These are phyloP conservation scores for Blakeslea trispora DNA, from an alignment of 371 early-diverging fungal genomes.

Conservation along the genomic window DNA sequence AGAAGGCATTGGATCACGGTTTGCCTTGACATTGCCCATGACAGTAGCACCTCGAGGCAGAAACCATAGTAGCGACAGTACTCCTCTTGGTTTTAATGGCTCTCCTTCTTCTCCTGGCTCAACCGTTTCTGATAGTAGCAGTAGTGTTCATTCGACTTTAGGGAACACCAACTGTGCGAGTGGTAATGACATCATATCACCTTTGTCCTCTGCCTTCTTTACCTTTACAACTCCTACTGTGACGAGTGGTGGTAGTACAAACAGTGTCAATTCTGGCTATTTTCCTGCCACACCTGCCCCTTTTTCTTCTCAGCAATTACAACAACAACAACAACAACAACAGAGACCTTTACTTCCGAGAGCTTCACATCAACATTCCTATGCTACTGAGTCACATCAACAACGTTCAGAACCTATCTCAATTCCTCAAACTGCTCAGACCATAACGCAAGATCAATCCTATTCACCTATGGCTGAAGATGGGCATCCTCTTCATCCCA, in stretches of 20 bases:
- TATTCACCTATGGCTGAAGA: constrained; percentile 28
- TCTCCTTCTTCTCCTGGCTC: constrained; percentile 46
- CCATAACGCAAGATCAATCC: background rate
- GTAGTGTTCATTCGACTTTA: constrained; percentile 26
- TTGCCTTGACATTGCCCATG: constrained; percentile 59
- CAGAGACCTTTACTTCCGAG: constrained; percentile 13
- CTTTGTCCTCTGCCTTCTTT: constrained; percentile 10
- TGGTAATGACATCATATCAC: constrained; percentile 12
- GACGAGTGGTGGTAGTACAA: background rate
- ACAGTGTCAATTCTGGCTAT: constrained; percentile 9
- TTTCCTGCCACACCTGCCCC: constrained; percentile 5
- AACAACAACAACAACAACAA: constrained; percentile 15
- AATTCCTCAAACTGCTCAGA: constrained; percentile 4
- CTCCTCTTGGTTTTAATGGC: constrained; percentile 22
- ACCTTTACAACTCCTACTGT: constrained; percentile 12
- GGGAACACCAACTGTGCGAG: background rate
- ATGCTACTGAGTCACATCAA: background rate
- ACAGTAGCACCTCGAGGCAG: constrained; percentile 33
- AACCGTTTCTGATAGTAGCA: constrained; percentile 40
- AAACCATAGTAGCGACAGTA: constrained; percentile 22
- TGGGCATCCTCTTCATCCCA: constrained; percentile 8
- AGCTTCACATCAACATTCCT: constrained; percentile 13
- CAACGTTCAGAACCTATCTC: constrained; percentile 7
- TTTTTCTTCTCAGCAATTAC: constrained; percentile 8
- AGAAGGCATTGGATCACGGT: constrained; percentile 52